Evolutionary conservation across 176 grass and related monocot species (phyloP), one percentile per base, ranked within the genome.

Genomic region (Carex littledalei): DNA sequence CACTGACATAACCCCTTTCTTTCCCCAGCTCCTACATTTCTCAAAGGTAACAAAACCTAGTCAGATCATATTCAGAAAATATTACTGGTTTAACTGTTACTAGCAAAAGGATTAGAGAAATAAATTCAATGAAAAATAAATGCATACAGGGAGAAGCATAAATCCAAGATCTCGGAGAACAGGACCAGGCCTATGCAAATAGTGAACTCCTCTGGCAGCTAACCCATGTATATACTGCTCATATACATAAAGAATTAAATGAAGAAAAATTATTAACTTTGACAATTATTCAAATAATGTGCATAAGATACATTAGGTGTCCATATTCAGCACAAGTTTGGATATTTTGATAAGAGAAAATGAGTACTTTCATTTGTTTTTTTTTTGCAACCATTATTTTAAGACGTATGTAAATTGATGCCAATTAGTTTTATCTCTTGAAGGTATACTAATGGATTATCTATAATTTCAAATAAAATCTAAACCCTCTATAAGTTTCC

Each of bases 161-260:
- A 99, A 99, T 63, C 97, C 97, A 81, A 99, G 74, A 84, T 99
- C 97, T 67, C 88, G 91, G 55, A 99, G 93, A 84, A 92, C 85
- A 68, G 97, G 97, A 56, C 97, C 90, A 75, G 97, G 97, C 53
- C 87, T 94, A 89, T 99, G 97, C 86, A 99, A 88, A 86, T 94
- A 99, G 78, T 99, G 97, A 24, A 99, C 93, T 87, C 97, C 97
- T 89, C 93, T 91, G 88, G 97, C 90, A 81, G 97, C 93, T 65
- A 99, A 79, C 35, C 97, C 97, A 83, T 99, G 97, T 85, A 96
- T 81, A 77, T 99, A 99, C 97, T 99, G 82, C 64, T 89, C 86
- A 90, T 75, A 85, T 53, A 87, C 5, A 92, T 92, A 77, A 52
- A 72, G 17, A 54, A 34, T 57, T 32, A 4, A 56, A 56, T 32